A percentile compares a stretch with the other conserved stretches of the same genome.
phyloP scores from a whole-genome alignment of 1,139 yeast species.

The Diutina scorzettiae region DNA sequence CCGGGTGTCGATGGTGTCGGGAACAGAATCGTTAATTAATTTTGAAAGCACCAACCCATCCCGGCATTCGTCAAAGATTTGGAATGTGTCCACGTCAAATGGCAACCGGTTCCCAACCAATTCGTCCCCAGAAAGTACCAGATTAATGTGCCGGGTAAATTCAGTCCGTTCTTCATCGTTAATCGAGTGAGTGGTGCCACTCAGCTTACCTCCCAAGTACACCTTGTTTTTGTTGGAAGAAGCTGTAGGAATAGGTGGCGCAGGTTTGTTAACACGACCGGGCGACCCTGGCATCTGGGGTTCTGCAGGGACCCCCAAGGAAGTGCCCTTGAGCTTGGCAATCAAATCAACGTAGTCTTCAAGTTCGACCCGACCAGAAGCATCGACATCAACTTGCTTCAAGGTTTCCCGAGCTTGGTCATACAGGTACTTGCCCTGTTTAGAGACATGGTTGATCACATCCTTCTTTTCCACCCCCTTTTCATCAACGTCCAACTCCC shows the following conservation, averaged over 20 bases:
- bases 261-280: slow-evolving; percentile 6
- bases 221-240: slow-evolving; percentile 51
- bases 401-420: slow-evolving; percentile 92
- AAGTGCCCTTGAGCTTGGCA: slow-evolving; percentile 50
- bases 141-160: slow-evolving; percentile 90
- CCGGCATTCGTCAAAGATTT: slow-evolving; percentile 90
- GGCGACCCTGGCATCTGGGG: slow-evolving; percentile 9
- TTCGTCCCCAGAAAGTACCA: slow-evolving; percentile 82
- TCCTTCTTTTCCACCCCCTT: slow-evolving; percentile 92
- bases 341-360: slow-evolving; percentile 90
- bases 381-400: slow-evolving; percentile 84
- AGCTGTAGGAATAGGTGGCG: slow-evolving; percentile 25
- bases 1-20: slow-evolving; percentile 97
- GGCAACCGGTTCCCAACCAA: slow-evolving; percentile 83
- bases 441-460: slow-evolving; percentile 73
- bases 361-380: slow-evolving; percentile 91
- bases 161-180: slow-evolving; percentile 95
- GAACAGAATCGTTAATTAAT: slow-evolving; percentile 92
- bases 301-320: slow-evolving; percentile 2
- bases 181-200: slow-evolving; percentile 94
- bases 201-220: slow-evolving; percentile 64
- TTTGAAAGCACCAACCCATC: slow-evolving; percentile 91
- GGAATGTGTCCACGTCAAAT: slow-evolving; percentile 88
- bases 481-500: slow-evolving; percentile 78
- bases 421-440: slow-evolving; percentile 68